phyloP scores from a whole-genome alignment of 768 basidiomycete genomes.

The Amylocystis lapponica region DNA sequence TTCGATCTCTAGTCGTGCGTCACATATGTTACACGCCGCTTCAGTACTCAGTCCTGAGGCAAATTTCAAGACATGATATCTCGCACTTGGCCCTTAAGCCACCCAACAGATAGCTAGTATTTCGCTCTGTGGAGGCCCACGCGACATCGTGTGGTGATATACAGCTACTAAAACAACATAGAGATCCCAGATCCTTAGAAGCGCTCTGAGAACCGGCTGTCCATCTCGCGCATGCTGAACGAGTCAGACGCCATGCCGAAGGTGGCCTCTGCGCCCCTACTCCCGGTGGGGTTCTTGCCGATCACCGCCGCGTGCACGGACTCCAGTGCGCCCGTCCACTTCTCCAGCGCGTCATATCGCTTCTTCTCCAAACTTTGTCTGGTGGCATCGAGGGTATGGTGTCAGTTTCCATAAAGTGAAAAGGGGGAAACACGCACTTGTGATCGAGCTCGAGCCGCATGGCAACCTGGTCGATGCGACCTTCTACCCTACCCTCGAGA shows the following conservation, averaged over 20 bases:
- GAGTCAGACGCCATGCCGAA: not conserved
- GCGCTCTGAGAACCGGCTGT: conserved; percentile 5
- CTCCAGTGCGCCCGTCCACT: conserved; percentile 81
- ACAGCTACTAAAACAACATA: conserved; percentile 1
- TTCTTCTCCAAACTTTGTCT: conserved; percentile 87
- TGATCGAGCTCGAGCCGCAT: conserved; percentile 88
- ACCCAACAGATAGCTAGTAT: too few species aligned
- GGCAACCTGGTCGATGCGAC: conserved; percentile 93
- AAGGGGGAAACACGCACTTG: conserved; percentile 45
- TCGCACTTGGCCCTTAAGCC: too few species aligned
- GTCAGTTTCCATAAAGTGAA: conserved; percentile 1
- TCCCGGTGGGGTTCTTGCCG: conserved; percentile 52
- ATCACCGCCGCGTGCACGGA: conserved; percentile 72
- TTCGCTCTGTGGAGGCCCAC: not conserved
- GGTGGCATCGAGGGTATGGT: conserved; percentile 5
- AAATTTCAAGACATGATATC: too few species aligned
- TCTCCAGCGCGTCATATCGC: conserved; percentile 73
- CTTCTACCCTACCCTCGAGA: conserved; percentile 94
- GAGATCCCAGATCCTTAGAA: not conserved
- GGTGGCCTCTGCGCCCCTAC: conserved; percentile 12
- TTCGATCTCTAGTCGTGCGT: too few species aligned
- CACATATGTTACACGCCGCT: too few species aligned
- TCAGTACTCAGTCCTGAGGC: too few species aligned
- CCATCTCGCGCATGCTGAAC: conserved; percentile 11
- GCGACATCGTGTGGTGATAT: not conserved